phyloP scores from a whole-genome alignment of 2,329 filamentous ascomycete species.

The Sarocladium oryzae region DNA sequence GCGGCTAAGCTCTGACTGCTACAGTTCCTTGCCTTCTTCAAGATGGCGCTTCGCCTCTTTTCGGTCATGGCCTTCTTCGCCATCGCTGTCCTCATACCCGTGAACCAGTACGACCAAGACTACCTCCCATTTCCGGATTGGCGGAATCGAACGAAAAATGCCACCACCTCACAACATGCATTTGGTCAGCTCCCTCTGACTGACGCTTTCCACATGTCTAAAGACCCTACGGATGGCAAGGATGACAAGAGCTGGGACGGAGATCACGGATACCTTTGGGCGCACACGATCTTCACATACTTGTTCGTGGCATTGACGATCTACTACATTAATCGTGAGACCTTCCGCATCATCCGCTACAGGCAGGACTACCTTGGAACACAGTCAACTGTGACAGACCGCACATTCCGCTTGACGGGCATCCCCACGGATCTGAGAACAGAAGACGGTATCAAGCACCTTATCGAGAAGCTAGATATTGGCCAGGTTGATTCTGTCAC shows the following conservation, averaged over 20 bases:
- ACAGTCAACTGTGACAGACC: conserved; percentile 91
- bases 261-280: conserved; percentile 64
- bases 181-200: conserved; percentile 14
- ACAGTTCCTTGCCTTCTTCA: conserved; percentile 86
- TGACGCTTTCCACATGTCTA: conserved; percentile 9
- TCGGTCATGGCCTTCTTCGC: conserved; percentile 75
- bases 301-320: conserved; percentile 78
- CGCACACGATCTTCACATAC: conserved; percentile 92
- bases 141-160: conserved; percentile 9
- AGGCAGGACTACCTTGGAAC: conserved; percentile 88
- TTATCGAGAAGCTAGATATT: conserved; percentile 82
- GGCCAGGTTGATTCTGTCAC: conserved; percentile 85
- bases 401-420: conserved; percentile 85
- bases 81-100: conserved; percentile 71
- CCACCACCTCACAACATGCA: conserved; percentile 5
- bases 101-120: conserved; percentile 56
- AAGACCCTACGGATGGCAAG: conserved; percentile 21
- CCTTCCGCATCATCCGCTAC: conserved; percentile 75
- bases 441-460: conserved; percentile 75
- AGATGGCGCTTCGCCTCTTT: conserved; percentile 85
- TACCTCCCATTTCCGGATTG: conserved; percentile 6
- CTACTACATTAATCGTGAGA: conserved; percentile 78
- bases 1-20: conserved; percentile 13
- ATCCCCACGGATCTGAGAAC: conserved; percentile 74
- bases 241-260: conserved; percentile 25